Evolutionary conservation across 176 grass and related monocot genomes (phyloP).

Genomic region (Oryza meridionalis): DNA sequence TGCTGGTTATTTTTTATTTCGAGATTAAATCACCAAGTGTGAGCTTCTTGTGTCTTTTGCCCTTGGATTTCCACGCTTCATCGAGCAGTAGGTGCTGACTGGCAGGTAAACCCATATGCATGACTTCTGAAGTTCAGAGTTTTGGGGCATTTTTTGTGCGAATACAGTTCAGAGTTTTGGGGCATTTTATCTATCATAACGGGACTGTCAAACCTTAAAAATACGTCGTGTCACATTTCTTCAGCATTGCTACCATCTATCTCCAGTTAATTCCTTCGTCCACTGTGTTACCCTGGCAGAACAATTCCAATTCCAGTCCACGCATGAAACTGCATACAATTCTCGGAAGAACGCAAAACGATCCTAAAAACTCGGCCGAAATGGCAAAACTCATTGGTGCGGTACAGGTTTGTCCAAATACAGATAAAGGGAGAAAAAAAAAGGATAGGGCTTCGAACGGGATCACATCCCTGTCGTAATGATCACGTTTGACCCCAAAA

Average conservation of each 20-base stretch:
- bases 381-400: neutral
- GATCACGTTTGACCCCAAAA: conserved; percentile 7
- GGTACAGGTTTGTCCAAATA: neutral
- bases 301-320: neutral
- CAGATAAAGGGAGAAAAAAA: no score
- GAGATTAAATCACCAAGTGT: neutral
- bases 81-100: conserved; percentile 2
- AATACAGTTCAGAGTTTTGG: no score
- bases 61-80: no score
- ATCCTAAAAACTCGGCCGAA: neutral
- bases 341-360: neutral
- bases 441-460: neutral
- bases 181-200: no score
- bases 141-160: neutral
- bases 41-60: no score
- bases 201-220: neutral
- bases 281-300: neutral
- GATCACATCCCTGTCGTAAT: neutral
- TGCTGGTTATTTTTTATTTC: neutral
- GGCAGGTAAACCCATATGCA: neutral
- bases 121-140: neutral
- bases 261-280: neutral
- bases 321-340: neutral
- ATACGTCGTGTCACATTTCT: neutral
- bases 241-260: neutral